These are phyloP conservation scores for Pouteria campechiana DNA, from an alignment of 179 eudicot genomes.

Conservation along the genomic window DNA sequence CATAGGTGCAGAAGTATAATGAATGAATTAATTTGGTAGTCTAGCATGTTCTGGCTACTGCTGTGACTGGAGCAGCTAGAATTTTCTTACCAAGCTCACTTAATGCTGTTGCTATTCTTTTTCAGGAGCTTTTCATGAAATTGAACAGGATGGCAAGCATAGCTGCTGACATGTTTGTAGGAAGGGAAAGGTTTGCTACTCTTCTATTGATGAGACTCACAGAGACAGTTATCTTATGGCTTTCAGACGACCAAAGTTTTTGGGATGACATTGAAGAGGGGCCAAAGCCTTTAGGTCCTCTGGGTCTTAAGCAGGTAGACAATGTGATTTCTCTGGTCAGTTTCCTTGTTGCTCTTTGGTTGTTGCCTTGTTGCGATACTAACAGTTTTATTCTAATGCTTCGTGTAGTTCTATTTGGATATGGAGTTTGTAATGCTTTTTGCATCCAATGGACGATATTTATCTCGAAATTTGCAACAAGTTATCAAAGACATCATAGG, in stretches of 20 bases:
- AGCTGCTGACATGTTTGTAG: constrained; percentile 89
- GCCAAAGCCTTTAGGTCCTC: constrained; percentile 70
- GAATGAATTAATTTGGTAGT: too few relatives aligned
- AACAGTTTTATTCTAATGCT: not conserved
- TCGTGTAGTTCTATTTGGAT: constrained; percentile 77
- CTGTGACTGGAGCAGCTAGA: too few relatives aligned
- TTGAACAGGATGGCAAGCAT: constrained; percentile 69
- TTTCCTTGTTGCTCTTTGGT: not conserved
- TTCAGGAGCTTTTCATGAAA: constrained; percentile 83
- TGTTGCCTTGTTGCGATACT: not conserved
- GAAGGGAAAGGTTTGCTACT: constrained; percentile 92
- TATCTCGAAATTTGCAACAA: constrained; percentile 71
- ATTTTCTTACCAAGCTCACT: too few relatives aligned
- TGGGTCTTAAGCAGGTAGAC: constrained; percentile 86
- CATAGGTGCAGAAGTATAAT: too few relatives aligned
- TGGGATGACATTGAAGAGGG: constrained; percentile 98
- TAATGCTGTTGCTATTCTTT: too few relatives aligned
- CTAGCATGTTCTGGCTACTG: too few relatives aligned
- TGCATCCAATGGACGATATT: constrained; percentile 88
- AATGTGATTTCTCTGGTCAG: not conserved
- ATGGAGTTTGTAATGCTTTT: constrained; percentile 87
- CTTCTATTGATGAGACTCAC: constrained; percentile 85
- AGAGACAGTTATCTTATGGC: constrained; percentile 80
- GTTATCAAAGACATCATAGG: constrained; percentile 73
- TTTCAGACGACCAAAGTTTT: constrained; percentile 87